Conservation (phyloP, 495 filamentous ascomycete genomes). For the Trichodelitschia bisporula region DNA sequence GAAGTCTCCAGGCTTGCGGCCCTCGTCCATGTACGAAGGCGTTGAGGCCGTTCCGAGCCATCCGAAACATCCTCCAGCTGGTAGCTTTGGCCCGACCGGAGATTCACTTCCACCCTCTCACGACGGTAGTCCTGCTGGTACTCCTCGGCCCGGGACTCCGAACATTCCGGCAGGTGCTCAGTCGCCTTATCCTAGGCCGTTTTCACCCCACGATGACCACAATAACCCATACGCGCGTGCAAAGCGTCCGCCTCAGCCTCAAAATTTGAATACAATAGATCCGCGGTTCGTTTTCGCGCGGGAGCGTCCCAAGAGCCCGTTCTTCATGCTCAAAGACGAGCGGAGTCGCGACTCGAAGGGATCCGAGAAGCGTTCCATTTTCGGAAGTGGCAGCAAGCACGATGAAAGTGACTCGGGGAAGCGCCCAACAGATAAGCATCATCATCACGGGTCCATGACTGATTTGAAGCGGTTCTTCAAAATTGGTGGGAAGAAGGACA, state of each 20-base stretch:
- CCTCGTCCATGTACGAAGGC: slow-evolving; percentile 21
- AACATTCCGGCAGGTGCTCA: slow-evolving; percentile 17
- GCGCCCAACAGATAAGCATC: no score
- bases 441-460: slow-evolving; percentile 71
- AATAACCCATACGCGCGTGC: slow-evolving; percentile 78
- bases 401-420: slow-evolving; percentile 19
- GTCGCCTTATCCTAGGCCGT: slow-evolving; percentile 28
- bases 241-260: slow-evolving; percentile 48
- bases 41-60: slow-evolving; percentile 16
- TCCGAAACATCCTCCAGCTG: slow-evolving; percentile 38
- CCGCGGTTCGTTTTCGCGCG: slow-evolving; percentile 61
- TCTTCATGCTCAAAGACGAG: slow-evolving; percentile 2
- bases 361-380: slow-evolving; percentile 24
- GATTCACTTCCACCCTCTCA: slow-evolving; percentile 41
- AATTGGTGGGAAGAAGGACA: slow-evolving; percentile 28
- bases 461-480: slow-evolving; percentile 88
- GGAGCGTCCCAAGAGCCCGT: slow-evolving; percentile 23
- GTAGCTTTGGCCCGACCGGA: slow-evolving; percentile 40
- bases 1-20: slow-evolving; percentile 13
- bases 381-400: slow-evolving; percentile 17
- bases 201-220: slow-evolving; percentile 52
- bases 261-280: slow-evolving; percentile 46
- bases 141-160: no score
- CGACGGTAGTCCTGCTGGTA: slow-evolving; percentile 27
- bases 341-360: neutral